phyloP scores from a whole-genome alignment of 176 grass and related monocot species.

The Aegilops sharonensis region DNA sequence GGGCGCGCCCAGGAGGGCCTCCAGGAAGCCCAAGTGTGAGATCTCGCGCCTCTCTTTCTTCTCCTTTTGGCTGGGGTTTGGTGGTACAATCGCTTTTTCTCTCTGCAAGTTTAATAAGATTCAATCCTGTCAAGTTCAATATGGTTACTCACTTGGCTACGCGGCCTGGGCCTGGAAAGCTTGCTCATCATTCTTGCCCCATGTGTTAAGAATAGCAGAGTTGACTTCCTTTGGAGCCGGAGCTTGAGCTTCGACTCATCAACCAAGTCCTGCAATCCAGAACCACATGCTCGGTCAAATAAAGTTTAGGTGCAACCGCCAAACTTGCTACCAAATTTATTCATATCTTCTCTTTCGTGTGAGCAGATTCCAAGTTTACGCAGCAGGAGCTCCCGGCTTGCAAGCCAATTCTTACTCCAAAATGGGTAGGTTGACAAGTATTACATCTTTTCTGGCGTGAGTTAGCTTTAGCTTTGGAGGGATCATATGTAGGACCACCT shows the following conservation, averaged over 20 bases:
- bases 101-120: background rate
- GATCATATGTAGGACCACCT: background rate
- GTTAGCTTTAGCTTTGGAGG: background rate
- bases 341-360: conserved; percentile 7
- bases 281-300: background rate
- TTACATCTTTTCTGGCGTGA: background rate
- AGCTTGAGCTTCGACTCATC: background rate
- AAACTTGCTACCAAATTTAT: background rate
- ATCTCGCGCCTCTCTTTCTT: conserved; percentile 16
- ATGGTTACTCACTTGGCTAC: background rate
- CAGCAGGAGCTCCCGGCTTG: conserved; percentile 99
- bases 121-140: background rate
- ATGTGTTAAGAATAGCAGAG: background rate
- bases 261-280: background rate
- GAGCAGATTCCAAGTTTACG: conserved; percentile 90
- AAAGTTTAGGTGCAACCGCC: background rate
- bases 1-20: conserved; percentile 38
- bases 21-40: conserved; percentile 64
- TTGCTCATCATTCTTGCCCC: background rate
- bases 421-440: conserved; percentile 63
- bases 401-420: conserved; percentile 96
- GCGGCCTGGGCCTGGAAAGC: no score
- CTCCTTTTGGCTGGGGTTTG: background rate
- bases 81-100: background rate
- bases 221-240: conserved; percentile 1